Conservation (phyloP, 805 yeast genomes). For the Starmerella apicola region DNA sequence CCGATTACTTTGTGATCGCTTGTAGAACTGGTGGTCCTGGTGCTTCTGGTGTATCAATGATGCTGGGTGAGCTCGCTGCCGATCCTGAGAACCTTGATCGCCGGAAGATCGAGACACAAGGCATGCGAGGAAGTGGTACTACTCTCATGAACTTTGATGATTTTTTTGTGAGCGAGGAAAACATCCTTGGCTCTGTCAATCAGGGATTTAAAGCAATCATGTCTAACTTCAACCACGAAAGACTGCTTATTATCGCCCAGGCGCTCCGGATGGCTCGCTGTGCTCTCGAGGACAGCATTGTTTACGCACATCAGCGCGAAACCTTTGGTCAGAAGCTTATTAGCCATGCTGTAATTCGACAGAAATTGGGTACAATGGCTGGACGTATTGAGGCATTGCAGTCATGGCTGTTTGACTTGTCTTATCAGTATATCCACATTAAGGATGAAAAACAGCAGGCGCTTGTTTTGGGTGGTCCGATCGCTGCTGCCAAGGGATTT, state of each 20-base stretch:
- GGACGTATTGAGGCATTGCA: constrained; percentile 32
- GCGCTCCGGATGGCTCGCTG: constrained; percentile 31
- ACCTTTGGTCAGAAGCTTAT: constrained; percentile 33
- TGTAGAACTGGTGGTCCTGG: constrained; percentile 35
- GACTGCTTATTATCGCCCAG: constrained; percentile 31
- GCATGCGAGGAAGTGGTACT: constrained; percentile 33
- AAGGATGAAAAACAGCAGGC: constrained; percentile 28
- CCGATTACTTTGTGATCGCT: constrained; percentile 35
- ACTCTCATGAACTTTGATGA: constrained; percentile 33
- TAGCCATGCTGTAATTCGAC: constrained; percentile 33
- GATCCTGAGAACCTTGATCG: constrained; percentile 28
- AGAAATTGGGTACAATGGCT: constrained; percentile 33
- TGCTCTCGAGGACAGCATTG: constrained; percentile 29
- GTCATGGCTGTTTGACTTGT: constrained; percentile 29
- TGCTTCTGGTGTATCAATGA: constrained; percentile 30
- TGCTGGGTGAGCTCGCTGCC: constrained; percentile 27
- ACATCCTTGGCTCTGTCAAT: constrained; percentile 31
- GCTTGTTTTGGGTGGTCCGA: constrained; percentile 32
- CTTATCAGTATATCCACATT: constrained; percentile 27
- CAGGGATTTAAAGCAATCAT: constrained; percentile 33
- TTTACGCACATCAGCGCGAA: constrained; percentile 32
- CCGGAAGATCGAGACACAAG: constrained; percentile 31
- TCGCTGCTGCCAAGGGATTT: constrained; percentile 33
- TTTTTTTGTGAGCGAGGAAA: constrained; percentile 33
- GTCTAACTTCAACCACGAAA: constrained; percentile 35